Base-by-base conservation (phyloP, 176 grass and related monocot genomes). In the Microstegium vimineum region DNA sequence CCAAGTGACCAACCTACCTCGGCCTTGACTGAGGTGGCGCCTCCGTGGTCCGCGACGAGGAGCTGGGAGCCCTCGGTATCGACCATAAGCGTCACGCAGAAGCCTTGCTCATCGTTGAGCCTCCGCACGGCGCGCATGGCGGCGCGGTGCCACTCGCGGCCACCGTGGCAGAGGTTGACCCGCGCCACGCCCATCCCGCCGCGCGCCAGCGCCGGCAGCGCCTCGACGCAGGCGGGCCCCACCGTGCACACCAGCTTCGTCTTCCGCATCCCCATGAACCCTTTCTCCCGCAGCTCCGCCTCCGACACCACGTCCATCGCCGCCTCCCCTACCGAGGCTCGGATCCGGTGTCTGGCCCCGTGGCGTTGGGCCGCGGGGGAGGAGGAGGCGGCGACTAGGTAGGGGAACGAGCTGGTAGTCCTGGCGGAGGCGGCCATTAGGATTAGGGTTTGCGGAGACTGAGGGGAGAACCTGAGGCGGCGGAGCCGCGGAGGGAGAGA, bases 191-290 rank as follows among this genome's bases (percentile, higher is more conserved):
- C 76, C 92, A 94, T 91, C 65, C 92, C 89, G 4, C 92, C 84
- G 13, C 85, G 84, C 36, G 89, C 92, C 25, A 94, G 89, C 74
- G 65, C 79, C 78, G 87, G 86, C 41, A 94, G 77, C 63, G 42
- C 73, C 37, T 83, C 83, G 22, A 88, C 49, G 78, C 86, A 89
- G 16, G 87, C 84, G 1, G 89, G 92, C 0, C 92, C 92, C 65
- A 91, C 81, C 71, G 89, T 94, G 87, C 92, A 94, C 5, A 94
- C 81, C 62, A 91, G 69, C 74, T 94, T 91, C 64, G 87, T 94
- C 87, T 89, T 89, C 27, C 87, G 63, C 78, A 91, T 75, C 45
- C 87, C 87, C 87, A 91, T 89, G 85, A 94, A 91, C 25, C 92
- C 89, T 81, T 90, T 94, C 62, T 94, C 89, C 70, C 76, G 73